Conservation (phyloP, 2,329 filamentous ascomycete species). For the Lasiodiplodia sp. region DNA sequence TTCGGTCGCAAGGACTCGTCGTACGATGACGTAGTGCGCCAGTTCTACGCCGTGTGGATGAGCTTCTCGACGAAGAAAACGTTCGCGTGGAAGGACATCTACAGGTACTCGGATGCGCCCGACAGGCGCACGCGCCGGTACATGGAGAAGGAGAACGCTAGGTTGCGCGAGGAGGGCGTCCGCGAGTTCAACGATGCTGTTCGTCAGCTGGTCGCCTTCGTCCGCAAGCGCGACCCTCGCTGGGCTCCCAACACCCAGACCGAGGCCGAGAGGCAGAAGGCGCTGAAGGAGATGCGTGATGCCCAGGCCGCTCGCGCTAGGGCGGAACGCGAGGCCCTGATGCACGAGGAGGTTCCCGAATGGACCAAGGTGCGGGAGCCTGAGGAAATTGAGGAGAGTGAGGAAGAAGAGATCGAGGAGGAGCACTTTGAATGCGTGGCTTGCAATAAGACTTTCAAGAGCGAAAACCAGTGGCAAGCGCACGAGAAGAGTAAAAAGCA, state of each 20-base stretch:
- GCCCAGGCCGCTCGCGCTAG: constrained; percentile 85
- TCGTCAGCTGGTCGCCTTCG: constrained; percentile 82
- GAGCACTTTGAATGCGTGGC: constrained; percentile 68
- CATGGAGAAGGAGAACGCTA: constrained; percentile 96
- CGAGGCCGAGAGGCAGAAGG: constrained; percentile 80
- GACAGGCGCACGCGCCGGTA: constrained; percentile 81
- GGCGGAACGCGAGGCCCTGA: constrained; percentile 79
- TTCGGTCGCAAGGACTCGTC: constrained; percentile 80
- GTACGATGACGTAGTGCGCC: constrained; percentile 77
- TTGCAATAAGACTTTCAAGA: constrained; percentile 77
- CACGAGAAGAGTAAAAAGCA: constrained; percentile 99
- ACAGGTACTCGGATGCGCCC: constrained; percentile 82
- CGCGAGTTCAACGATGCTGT: constrained; percentile 94
- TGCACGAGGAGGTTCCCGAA: constrained; percentile 72
- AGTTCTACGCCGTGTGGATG: constrained; percentile 83
- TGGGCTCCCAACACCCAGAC: constrained; percentile 79
- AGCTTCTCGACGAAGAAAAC: constrained; percentile 84
- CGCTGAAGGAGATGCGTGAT: constrained; percentile 77
- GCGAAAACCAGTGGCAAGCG: constrained; percentile 86
- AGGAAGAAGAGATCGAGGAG: constrained; percentile 57
- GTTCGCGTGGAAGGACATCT: constrained; percentile 89
- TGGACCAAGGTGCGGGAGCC: constrained; percentile 73
- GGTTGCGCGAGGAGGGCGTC: constrained; percentile 79
- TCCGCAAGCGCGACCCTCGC: constrained; percentile 88
- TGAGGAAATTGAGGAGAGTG: constrained; percentile 59